Evolutionary conservation across 176 grass and related monocot genomes (phyloP), one percentile per base, ranked within the genome.

Genomic region (Hyparrhenia diplandra): DNA sequence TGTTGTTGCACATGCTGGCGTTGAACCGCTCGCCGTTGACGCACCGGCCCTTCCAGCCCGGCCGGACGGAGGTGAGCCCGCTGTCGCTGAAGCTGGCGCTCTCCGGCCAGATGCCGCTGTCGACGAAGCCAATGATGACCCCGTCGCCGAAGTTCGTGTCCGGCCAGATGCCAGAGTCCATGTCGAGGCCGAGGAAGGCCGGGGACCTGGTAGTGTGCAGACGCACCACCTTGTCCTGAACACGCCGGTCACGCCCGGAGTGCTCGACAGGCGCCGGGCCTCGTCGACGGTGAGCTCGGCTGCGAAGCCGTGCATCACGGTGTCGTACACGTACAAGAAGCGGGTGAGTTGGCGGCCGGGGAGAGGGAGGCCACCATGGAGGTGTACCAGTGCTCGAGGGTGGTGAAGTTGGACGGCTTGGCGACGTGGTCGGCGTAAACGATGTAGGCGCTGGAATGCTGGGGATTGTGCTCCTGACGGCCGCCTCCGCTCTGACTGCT

Each of bases 1-100:
- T 81, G 76, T 74, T 74, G 69, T 86, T 86, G 84, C 84, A 86
- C 14, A 51, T 0, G 69, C 32, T 66, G 4, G 84, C 27, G 42
- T 40, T 28, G 70, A 87, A 81, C 2, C 42, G 20, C 8, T 2
- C 61, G 20, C 24, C 76, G 10, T 29, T 45, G 16, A 18, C 84
- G 60, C 84, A 87, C 12, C 18, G 2, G 47, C 76, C 77, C 13
- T 4, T 18, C 84, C 84, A 87, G 18, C 20, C 64, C 14, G 37
- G 0, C 17, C 68, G 66, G 10, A 87, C 54, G 5, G 84, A 77
- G 3, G 34, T 43, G 18, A 87, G 77, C 27, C 68, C 67, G 24
- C 0, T 6, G 71, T 73, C 71, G 28, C 1, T 54, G 71, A 73
- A 73, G 71, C 71, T 73, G 14, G 45, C 6, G 71, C 27, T 52